A percentile compares a stretch with the other conserved stretches of the same genome.
These are phyloP conservation scores for Erodium trifolium DNA, from an alignment of 441 rosid genomes.

Conservation along the genomic window DNA sequence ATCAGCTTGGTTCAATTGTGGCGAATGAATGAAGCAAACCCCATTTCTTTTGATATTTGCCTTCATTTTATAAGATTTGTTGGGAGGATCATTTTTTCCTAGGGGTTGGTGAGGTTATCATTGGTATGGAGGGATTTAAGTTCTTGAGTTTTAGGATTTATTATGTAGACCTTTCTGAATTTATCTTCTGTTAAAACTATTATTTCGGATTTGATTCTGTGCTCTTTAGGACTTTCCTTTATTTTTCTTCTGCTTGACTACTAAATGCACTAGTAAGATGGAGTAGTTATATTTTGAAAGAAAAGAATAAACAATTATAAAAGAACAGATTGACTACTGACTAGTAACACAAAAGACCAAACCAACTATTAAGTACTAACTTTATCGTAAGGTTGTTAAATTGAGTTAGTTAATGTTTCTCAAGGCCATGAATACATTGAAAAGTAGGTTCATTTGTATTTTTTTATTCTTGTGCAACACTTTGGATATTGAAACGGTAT, in stretches of 20 bases:
- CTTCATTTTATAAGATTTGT: background rate
- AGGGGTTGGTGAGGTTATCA: background rate
- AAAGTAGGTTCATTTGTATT: too few relatives aligned
- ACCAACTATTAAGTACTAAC: too few relatives aligned
- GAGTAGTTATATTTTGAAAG: too few relatives aligned
- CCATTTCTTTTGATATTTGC: background rate
- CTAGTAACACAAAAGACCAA: too few relatives aligned
- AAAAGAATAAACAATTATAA: too few relatives aligned
- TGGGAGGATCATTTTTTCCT: background rate
- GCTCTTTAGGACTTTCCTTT: background rate
- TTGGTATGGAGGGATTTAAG: background rate
- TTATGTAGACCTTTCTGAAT: background rate
- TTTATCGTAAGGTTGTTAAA: too few relatives aligned
- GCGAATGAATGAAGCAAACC: slow-evolving; percentile 23
- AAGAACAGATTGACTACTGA: too few relatives aligned
- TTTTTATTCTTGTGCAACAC: too few relatives aligned
- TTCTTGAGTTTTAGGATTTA: background rate
- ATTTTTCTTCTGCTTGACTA: background rate
- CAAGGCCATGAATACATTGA: too few relatives aligned
- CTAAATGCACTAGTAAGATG: too few relatives aligned
- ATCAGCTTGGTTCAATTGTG: slow-evolving; percentile 26
- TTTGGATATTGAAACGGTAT: too few relatives aligned
- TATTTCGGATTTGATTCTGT: background rate
- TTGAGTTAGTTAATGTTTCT: too few relatives aligned
- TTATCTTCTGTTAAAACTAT: background rate